Evolutionary conservation across 2,329 filamentous ascomycete species (phyloP), one percentile per base, ranked within the genome.

Genomic region (Aulographum hederae): DNA sequence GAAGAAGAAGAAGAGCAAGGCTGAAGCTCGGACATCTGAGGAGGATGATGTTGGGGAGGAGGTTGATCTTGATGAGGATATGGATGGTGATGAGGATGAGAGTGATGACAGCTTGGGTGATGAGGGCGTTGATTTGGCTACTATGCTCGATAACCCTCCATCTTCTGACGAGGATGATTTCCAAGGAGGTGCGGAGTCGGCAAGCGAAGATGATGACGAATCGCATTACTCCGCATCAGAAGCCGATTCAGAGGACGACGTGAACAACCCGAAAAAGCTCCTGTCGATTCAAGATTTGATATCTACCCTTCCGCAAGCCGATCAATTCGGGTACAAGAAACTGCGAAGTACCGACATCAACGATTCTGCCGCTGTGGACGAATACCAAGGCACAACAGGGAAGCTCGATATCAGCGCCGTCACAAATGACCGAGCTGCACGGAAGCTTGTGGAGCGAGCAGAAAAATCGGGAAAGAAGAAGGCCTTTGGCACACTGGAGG

Each of bases 301-400:
- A 37, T 72, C 69, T 14, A 69, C 70, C 25, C 75, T 85, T 42
- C 54, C 21, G 8, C 8, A 8, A n/a, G 21, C 8, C 8, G 21
- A 25, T 25, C 27, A 28, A 17, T 14, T 14, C 15, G 21, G 21
- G 21, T n/a, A n/a, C n/a, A 10, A 25, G 13, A 13, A 25, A 13
- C 10, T 25, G 21, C 13, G 10, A 10, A 28, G 15, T 6, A 28
- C 27, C 20, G 66, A 64, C 4, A 58, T 61, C 21, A 70, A 72
- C 36, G 60, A 67, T 34, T 80, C 84, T 48, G 67, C 91, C 37
- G 75, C 73, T 21, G 60, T 91, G 13, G 69, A 74, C 37, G 82
- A 91, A 49, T 63, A 93, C 8, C 58, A 91, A 30, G 63, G 73
- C 16, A 71, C 73, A 10, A 63, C 82, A 30, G 74, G 72, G 36